Evolutionary conservation across 352 stramenopile species (phyloP), one percentile per base, ranked within the genome.

Genomic region (Phytophthora melonis): DNA sequence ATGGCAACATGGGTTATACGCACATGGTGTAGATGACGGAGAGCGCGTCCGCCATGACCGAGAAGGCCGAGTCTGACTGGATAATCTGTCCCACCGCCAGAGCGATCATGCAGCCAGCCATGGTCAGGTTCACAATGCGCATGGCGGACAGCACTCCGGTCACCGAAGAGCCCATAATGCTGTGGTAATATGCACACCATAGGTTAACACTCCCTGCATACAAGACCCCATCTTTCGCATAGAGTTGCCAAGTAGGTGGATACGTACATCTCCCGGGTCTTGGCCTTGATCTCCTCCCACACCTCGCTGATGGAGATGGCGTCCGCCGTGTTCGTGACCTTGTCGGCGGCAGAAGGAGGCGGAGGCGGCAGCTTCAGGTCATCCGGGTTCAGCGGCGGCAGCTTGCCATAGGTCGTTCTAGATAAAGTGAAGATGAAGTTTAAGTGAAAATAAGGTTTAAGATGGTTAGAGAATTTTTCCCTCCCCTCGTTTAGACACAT

Each of bases 11-110:
- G 5, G 7, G 16, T 8, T 53, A 2, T 5, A 23, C 74, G 5
- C 82, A 96, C 89, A 96, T 94, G 53, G 89, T 96, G 82, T 96
- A 96, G 56, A 94, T 81, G 32, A 96, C 81, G 27, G 89, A 91
- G 54, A 96, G 79, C 45, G 76, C 78, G 50, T 92, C 84, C 19
- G 88, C 80, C 86, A 95, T 93, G 62, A 88, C 86, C 14, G 82
- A 88, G 61, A 95, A 91, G 18, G 80, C 82, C 53, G 82, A 90
- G 45, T 83, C 70, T n/a, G 86, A 89, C 66, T 81, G 75, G 43
- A 93, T 78, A 55, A 96, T 85, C 70, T 94, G 82, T 2, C 77
- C 80, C 64, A 95, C 68, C 16, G 85, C 82, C 50, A 96, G 82
- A 34, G 79, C 82, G 58, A 94, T 83, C 89, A 96, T 96, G 32